These are phyloP conservation scores for Phytophthora sojae DNA, from an alignment of 352 stramenopile genomes.

Conservation along the genomic window DNA sequence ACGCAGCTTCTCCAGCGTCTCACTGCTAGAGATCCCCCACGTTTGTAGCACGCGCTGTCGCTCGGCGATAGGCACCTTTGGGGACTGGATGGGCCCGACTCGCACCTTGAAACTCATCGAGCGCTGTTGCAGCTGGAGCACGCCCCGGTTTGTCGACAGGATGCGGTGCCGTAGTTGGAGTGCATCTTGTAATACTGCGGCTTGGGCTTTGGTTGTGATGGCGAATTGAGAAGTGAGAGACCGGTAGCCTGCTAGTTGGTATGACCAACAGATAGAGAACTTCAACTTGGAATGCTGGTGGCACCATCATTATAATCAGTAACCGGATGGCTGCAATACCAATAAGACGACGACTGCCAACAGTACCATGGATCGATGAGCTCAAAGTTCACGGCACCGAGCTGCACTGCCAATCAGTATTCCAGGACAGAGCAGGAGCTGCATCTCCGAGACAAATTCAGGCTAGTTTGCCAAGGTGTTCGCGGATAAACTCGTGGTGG, in stretches of 20 bases:
- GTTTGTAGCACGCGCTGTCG: conserved; percentile 37
- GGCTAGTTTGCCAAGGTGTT: neutral
- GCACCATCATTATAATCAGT: conserved; percentile 1
- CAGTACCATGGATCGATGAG: too few species aligned
- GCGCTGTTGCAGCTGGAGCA: conserved; percentile 16
- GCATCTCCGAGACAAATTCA: neutral
- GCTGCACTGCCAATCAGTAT: neutral
- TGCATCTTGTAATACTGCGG: conserved; percentile 7
- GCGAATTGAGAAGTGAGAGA: conserved; percentile 8
- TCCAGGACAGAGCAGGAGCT: neutral
- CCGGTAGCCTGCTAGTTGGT: too few species aligned
- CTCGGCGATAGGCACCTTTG: conserved; percentile 24
- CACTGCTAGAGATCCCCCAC: conserved; percentile 39
- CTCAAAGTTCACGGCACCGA: too few species aligned
- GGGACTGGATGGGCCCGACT: conserved; percentile 15
- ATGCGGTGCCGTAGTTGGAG: conserved; percentile 19
- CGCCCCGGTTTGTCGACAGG: neutral
- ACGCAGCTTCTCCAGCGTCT: conserved; percentile 34
- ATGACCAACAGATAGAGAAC: neutral
- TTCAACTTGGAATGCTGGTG: conserved; percentile 5
- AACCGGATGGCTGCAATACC: too few species aligned
- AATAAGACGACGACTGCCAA: too few species aligned
- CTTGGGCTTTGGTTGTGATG: conserved; percentile 12
- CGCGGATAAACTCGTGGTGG: neutral
- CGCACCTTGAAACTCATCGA: conserved; percentile 35